These are phyloP conservation scores for Hippophae gyantsensis DNA, from an alignment of 306 rosid genomes.

Conservation along the genomic window DNA sequence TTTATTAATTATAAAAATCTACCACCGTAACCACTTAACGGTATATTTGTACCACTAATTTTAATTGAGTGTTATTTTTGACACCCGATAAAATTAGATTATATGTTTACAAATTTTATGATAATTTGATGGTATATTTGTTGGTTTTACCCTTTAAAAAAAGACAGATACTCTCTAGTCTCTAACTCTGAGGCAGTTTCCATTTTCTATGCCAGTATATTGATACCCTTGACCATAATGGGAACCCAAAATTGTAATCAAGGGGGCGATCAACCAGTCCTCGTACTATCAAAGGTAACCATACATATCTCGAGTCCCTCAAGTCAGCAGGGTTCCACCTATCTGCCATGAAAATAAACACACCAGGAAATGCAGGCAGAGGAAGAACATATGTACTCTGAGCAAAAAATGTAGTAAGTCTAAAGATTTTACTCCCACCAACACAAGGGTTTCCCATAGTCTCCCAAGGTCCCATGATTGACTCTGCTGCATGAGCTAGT, in stretches of 20 bases:
- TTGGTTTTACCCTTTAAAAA: no score
- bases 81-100: no score
- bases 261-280: conserved; percentile 79
- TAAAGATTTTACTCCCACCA: conserved; percentile 74
- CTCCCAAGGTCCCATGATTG: conserved; percentile 91
- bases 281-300: conserved; percentile 89
- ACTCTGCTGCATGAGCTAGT: conserved; percentile 79
- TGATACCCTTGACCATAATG: conserved; percentile 88
- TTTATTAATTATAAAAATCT: no score
- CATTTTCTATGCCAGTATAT: conserved; percentile 95
- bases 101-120: no score
- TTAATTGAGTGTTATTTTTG: no score
- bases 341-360: conserved; percentile 79
- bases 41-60: no score
- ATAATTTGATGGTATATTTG: no score
- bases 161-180: neutral
- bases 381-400: conserved; percentile 88
- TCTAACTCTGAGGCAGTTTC: conserved; percentile 78
- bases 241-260: conserved; percentile 78
- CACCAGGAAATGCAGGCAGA: conserved; percentile 50
- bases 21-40: no score
- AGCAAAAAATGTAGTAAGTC: conserved; percentile 71
- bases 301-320: conserved; percentile 77
- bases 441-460: conserved; percentile 79
- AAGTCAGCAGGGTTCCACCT: conserved; percentile 92